phyloP scores from a whole-genome alignment of 371 early-diverging fungal genomes.

The Mortierella sp. region DNA sequence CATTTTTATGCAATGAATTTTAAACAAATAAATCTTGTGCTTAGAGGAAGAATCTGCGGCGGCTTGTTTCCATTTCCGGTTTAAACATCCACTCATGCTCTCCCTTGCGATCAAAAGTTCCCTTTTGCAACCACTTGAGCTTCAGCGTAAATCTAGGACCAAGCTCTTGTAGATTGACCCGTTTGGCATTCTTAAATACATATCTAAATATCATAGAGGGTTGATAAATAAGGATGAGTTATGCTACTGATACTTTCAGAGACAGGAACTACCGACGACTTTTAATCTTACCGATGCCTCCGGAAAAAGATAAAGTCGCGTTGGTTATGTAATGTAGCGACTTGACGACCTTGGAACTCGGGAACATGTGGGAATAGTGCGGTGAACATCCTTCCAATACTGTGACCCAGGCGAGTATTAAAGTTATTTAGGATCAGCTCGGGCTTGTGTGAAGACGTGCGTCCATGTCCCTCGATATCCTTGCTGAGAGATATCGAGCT shows the following conservation, averaged over 20 bases:
- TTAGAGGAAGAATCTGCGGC: conserved; percentile 85
- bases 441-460: conserved; percentile 88
- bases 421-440: conserved; percentile 99
- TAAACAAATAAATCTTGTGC: neutral
- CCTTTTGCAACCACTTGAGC: conserved; percentile 95
- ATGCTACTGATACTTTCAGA: neutral
- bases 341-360: conserved; percentile 96
- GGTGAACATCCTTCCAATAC: conserved; percentile 97
- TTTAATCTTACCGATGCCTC: conserved; percentile 82
- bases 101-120: conserved; percentile 90
- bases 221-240: neutral
- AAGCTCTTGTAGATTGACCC: conserved; percentile 93
- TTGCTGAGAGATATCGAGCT: conserved; percentile 82
- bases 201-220: conserved; percentile 60
- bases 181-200: conserved; percentile 91
- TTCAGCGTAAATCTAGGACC: conserved; percentile 98
- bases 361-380: conserved; percentile 97
- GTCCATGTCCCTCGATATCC: conserved; percentile 88
- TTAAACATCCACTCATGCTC: conserved; percentile 97
- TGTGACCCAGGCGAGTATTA: conserved; percentile 96
- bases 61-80: conserved; percentile 89
- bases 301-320: conserved; percentile 99
- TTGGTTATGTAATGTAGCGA: conserved; percentile 98
- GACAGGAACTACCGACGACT: neutral
- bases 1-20: neutral